Evolutionary conservation across 441 rosid genomes (phyloP).

Genomic region (Euphorbia neoarborescens): DNA sequence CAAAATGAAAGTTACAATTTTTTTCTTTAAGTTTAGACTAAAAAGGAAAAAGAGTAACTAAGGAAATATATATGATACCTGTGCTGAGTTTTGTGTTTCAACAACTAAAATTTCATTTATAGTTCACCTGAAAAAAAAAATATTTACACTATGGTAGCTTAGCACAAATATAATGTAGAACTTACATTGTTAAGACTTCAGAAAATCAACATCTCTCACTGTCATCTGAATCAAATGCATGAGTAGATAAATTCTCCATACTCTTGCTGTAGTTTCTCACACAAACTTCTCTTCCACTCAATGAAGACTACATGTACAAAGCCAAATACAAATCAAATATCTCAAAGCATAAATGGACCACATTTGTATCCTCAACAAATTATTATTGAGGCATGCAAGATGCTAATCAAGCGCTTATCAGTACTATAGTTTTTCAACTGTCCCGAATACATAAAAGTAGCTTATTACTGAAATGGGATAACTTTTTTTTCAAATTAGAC

Average conservation of each 20-base stretch:
- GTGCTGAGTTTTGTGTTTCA: too few relatives aligned
- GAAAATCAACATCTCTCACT: constrained; percentile 29
- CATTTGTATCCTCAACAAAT: neutral
- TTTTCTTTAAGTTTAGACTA: constrained; percentile 7
- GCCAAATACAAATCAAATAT: neutral
- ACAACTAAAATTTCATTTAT: too few relatives aligned
- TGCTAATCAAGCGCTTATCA: neutral
- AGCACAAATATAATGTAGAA: too few relatives aligned
- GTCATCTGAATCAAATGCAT: constrained; percentile 35
- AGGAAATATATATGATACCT: too few relatives aligned
- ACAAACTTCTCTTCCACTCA: constrained; percentile 18
- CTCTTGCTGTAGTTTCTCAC: constrained; percentile 5
- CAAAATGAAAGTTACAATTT: constrained; percentile 18
- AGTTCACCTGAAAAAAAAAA: too few relatives aligned
- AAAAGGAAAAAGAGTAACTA: constrained; percentile 11
- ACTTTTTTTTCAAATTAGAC: neutral
- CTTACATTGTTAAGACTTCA: too few relatives aligned
- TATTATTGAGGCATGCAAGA: neutral
- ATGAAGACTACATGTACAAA: constrained; percentile 4
- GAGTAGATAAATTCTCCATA: constrained; percentile 37
- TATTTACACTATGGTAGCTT: too few relatives aligned
- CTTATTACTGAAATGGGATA: neutral
- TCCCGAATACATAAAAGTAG: neutral
- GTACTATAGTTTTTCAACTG: too few relatives aligned
- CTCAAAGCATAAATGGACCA: constrained; percentile 1